Evolutionary conservation across 345 rosid genomes (phyloP), one percentile per base, ranked within the genome.

Genomic region (Ceriops zippeliana): DNA sequence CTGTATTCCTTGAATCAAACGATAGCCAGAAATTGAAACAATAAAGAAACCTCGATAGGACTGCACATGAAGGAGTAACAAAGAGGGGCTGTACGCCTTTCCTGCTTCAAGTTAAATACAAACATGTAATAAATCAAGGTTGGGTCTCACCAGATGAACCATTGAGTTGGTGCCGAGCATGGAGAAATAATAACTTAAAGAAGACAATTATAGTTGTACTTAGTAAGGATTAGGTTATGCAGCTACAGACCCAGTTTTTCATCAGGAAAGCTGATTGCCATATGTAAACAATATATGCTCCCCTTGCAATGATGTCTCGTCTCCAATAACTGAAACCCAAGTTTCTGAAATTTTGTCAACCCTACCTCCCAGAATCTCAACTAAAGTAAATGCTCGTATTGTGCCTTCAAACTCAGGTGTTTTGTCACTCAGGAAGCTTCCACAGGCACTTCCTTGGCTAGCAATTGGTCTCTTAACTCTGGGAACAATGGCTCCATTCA

Each of bases 401-500:
- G 92, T 84, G 56, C 90, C 88, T 63, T 53, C 26, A 8, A 66
- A 71, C 19, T 75, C 83, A 6, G 76, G 63, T 20, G 58, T 67
- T 27, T 69, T 58, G n/a, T 52, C 15, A 46, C 62, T 71, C 32
- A 11, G 35, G 17, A 9, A 46, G 65, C 68, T 59, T 47, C 35
- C 62, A 60, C 34, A 10, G 1, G 52, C 26, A 42, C 72, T 47
- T 72, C 30, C 76, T 52, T 38, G 78, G 37, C 59, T 70, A 28
- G 62, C 68, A 26, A 15, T 54, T 51, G 60, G 61, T 56, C 65
- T 60, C 72, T 69, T 82, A 64, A 86, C 86, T 66, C 98, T 83
- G 9, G 96, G 98, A 71, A 93, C 90, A 58, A 93, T 71, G 46
- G 98, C 97, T 24, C 90, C 97, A 34, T 90, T 89, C 61, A 93